A percentile compares a stretch with the other conserved stretches of the same genome.
Evolutionary conservation across 164 flowering plant species (phyloP).

Genomic region (Piper betle): DNA sequence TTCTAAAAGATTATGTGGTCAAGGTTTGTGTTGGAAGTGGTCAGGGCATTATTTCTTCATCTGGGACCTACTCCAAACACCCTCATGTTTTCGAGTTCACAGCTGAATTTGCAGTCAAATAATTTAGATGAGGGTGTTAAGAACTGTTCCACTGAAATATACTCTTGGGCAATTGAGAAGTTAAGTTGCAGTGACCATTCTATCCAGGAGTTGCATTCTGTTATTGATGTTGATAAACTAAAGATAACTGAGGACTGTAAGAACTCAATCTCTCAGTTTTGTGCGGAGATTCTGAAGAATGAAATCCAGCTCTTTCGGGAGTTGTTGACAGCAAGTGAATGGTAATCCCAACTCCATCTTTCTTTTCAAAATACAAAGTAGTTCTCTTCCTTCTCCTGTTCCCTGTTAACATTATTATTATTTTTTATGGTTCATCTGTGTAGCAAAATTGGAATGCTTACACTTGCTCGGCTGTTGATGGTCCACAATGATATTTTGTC

Average conservation of each 20-base stretch:
- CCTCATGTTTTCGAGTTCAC: slow-evolving; percentile 32
- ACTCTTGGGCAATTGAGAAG: slow-evolving; percentile 42
- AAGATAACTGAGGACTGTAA: slow-evolving; percentile 18
- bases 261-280: slow-evolving; percentile 28
- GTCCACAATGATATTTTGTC: slow-evolving; percentile 39
- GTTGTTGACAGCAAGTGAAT: slow-evolving; percentile 34
- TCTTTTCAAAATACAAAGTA: background rate
- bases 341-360: slow-evolving; percentile 25
- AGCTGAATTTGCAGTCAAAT: slow-evolving; percentile 19
- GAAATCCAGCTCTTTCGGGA: slow-evolving; percentile 57
- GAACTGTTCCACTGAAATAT: slow-evolving; percentile 10
- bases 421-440: slow-evolving; percentile 6
- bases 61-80: slow-evolving; percentile 26
- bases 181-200: slow-evolving; percentile 18
- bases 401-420: background rate
- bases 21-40: slow-evolving; percentile 46
- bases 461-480: slow-evolving; percentile 69
- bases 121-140: slow-evolving; percentile 13
- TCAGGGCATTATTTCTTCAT: slow-evolving; percentile 43
- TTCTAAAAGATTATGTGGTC: slow-evolving; percentile 26
- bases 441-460: slow-evolving; percentile 91
- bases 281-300: slow-evolving; percentile 22
- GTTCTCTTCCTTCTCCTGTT: background rate
- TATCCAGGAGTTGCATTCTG: slow-evolving; percentile 17
- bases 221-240: slow-evolving; percentile 13